phyloP scores from a whole-genome alignment of 202 grass and related monocot genomes.

The Schoenoplectus triqueter region DNA sequence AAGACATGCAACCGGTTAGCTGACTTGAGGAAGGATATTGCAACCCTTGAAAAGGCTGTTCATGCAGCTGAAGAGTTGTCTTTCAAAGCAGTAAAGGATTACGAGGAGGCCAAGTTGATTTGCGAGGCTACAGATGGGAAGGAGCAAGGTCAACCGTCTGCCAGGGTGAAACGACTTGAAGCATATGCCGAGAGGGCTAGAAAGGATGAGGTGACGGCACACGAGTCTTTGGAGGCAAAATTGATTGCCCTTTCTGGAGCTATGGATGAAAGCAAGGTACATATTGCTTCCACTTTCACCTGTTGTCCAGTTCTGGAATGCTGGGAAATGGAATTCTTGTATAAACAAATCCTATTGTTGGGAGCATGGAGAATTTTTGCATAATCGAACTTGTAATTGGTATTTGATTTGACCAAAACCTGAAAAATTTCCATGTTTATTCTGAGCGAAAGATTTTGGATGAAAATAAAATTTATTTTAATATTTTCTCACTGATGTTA shows the following conservation, averaged over 20 bases:
- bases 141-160: constrained; percentile 67
- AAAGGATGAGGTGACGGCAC: constrained; percentile 50
- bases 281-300: constrained; percentile 38
- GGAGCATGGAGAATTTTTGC: not conserved
- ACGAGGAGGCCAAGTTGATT: constrained; percentile 71
- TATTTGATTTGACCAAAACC: not conserved
- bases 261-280: constrained; percentile 86
- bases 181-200: constrained; percentile 61
- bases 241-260: constrained; percentile 61
- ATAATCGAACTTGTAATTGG: not conserved
- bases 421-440: not conserved
- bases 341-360: constrained; percentile 2
- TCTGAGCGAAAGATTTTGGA: not conserved
- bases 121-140: constrained; percentile 78
- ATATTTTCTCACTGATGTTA: not conserved
- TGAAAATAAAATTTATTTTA: not conserved
- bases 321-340: not conserved
- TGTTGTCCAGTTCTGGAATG: not conserved
- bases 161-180: constrained; percentile 81
- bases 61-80: constrained; percentile 62
- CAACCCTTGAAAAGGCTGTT: constrained; percentile 64
- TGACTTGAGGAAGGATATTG: constrained; percentile 92
- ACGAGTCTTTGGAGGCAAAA: constrained; percentile 82
- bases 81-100: constrained; percentile 57
- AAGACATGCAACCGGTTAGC: constrained; percentile 92